Percentiles rank a stretch among this genome's conserved stretches.
These are phyloP conservation scores for Trichosporon sp. DNA, from an alignment of 1,284 basidiomycete species.

Conservation along the genomic window DNA sequence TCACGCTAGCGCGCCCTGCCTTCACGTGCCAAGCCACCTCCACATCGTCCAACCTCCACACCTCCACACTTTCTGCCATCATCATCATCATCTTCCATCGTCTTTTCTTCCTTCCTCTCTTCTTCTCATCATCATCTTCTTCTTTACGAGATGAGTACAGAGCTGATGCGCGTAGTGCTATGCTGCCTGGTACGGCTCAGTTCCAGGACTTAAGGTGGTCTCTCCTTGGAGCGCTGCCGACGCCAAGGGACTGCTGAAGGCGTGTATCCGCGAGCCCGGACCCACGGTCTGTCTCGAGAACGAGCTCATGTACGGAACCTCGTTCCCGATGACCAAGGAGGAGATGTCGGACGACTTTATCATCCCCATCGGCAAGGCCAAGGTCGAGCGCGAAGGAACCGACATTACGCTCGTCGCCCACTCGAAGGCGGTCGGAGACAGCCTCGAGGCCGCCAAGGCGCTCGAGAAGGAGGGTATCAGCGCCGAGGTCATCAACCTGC, in stretches of 20 bases:
- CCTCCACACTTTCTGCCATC: neutral
- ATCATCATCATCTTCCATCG: neutral
- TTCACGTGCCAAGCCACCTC: neutral
- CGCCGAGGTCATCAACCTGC: constrained; percentile 96
- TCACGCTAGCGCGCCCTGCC: too few relatives aligned
- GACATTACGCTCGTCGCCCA: constrained; percentile 96
- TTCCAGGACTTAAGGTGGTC: constrained; percentile 96
- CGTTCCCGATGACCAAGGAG: constrained; percentile 91
- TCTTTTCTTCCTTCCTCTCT: neutral
- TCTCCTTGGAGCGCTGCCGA: constrained; percentile 97
- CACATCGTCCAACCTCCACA: neutral
- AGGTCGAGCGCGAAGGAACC: constrained; percentile 85
- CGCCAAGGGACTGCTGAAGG: constrained; percentile 94
- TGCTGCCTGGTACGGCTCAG: constrained; percentile 88
- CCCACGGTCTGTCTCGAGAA: constrained; percentile 85
- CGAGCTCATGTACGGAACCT: constrained; percentile 96
- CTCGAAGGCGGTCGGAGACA: constrained; percentile 91
- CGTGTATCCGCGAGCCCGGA: constrained; percentile 97
- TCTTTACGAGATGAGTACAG: neutral
- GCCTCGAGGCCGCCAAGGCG: constrained; percentile 83
- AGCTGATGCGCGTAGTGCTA: constrained; percentile 60
- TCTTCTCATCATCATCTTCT: neutral
- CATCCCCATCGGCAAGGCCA: constrained; percentile 94
- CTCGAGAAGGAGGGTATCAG: constrained; percentile 89
- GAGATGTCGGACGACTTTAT: constrained; percentile 91